These are phyloP conservation scores for Paraphoma chrysanthemicola DNA, from an alignment of 2,329 filamentous ascomycete genomes.

Conservation along the genomic window DNA sequence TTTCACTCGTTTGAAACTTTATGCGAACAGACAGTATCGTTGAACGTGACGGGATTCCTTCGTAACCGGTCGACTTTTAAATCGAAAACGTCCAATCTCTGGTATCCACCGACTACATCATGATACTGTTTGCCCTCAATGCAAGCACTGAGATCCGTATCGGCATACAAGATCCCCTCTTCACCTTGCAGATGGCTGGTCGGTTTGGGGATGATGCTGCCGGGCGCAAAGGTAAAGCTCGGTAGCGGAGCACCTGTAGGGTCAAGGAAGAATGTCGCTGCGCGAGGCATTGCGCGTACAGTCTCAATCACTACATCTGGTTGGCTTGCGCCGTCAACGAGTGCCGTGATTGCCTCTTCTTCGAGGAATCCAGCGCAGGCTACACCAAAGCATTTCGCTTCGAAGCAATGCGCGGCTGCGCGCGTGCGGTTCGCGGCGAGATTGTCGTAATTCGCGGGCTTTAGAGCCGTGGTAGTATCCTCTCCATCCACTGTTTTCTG, in stretches of 20 bases:
- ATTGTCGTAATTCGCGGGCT: slow-evolving; percentile 59
- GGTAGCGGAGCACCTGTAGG: slow-evolving; percentile 54
- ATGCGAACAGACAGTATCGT: neutral
- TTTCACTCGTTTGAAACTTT: too few species aligned
- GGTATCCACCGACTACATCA: slow-evolving; percentile 64
- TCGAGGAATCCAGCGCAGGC: slow-evolving; percentile 56
- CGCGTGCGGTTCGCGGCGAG: slow-evolving; percentile 60
- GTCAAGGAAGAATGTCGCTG: slow-evolving; percentile 60
- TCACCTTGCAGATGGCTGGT: slow-evolving; percentile 52
- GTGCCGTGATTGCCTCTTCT: slow-evolving; percentile 46
- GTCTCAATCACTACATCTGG: slow-evolving; percentile 37
- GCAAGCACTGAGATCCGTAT: slow-evolving; percentile 58
- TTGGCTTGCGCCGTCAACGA: slow-evolving; percentile 38
- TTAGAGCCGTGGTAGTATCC: neutral
- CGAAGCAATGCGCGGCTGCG: slow-evolving; percentile 64
- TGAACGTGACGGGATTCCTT: slow-evolving; percentile 14
- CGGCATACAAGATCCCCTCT: slow-evolving; percentile 61
- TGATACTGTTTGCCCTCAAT: slow-evolving; percentile 66
- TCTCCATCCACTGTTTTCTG: neutral
- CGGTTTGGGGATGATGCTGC: slow-evolving; percentile 20
- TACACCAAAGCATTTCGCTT: slow-evolving; percentile 64
- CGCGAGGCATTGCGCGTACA: slow-evolving; percentile 51
- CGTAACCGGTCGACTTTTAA: slow-evolving; percentile 54
- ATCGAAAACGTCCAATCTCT: slow-evolving; percentile 62
- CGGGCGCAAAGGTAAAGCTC: slow-evolving; percentile 47